Percentiles rank a stretch among this genome's conserved stretches.
These are phyloP conservation scores for Sesbania bispinosa DNA, from an alignment of 306 rosid species.

Conservation along the genomic window DNA sequence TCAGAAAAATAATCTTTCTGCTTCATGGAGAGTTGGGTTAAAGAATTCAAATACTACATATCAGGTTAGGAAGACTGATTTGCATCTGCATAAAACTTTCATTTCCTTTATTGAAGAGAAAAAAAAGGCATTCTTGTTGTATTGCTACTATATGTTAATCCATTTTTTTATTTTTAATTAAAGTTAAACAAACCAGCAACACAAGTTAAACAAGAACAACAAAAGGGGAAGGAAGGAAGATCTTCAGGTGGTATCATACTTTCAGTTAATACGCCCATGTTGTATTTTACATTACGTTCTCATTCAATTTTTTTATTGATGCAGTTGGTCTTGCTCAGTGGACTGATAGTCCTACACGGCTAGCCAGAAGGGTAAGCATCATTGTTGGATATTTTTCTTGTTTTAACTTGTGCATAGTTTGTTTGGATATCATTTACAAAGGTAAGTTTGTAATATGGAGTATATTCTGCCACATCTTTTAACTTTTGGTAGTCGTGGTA, in stretches of 20 bases:
- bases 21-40: conserved; percentile 73
- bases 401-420: neutral
- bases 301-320: conserved; percentile 13
- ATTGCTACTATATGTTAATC: neutral
- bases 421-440: neutral
- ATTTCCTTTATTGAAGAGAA: neutral
- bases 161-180: conserved; percentile 2
- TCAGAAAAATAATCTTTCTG: conserved; percentile 68
- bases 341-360: conserved; percentile 43
- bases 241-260: conserved; percentile 44
- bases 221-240: conserved; percentile 31
- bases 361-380: conserved; percentile 69
- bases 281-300: conserved; percentile 14
- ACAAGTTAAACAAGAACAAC: conserved; percentile 39
- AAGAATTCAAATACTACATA: conserved; percentile 35
- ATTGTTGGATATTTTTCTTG: conserved; percentile 10
- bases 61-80: conserved; percentile 56
- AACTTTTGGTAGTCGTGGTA: neutral
- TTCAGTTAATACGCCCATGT: neutral
- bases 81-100: conserved; percentile 10
- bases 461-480: conserved; percentile 4
- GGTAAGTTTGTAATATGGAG: neutral
- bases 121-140: neutral
- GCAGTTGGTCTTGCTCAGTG: conserved; percentile 46
- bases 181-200: conserved; percentile 43